These are phyloP conservation scores for Venturia effusa DNA, from an alignment of 2,329 filamentous ascomycete species.

Conservation along the genomic window DNA sequence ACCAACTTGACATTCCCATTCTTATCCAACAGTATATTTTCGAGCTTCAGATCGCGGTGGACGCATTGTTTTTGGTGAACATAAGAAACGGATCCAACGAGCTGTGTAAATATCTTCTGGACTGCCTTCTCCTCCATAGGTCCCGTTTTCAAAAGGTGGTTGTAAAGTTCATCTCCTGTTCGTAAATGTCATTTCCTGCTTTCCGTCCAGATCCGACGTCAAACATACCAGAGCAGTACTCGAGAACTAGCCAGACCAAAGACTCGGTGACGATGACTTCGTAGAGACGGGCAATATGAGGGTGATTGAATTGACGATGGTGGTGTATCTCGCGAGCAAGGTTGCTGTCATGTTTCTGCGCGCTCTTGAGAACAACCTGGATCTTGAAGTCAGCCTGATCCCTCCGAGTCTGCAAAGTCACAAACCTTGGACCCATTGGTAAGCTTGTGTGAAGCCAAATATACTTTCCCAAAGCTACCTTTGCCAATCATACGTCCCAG, in stretches of 20 bases:
- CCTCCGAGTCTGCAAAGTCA: constrained; percentile 11
- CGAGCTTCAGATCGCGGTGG: constrained; percentile 90
- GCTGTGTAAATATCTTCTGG: constrained; percentile 89
- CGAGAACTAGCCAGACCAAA: constrained; percentile 90
- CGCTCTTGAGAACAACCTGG: constrained; percentile 95
- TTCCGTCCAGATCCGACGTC: not conserved
- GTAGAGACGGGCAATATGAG: constrained; percentile 91
- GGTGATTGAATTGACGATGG: constrained; percentile 93
- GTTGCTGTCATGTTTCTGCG: constrained; percentile 90
- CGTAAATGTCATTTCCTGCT: constrained; percentile 4
- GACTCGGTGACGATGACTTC: constrained; percentile 96
- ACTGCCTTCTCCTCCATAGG: constrained; percentile 76
- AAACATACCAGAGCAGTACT: constrained; percentile 77
- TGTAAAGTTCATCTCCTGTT: constrained; percentile 88
- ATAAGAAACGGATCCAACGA: constrained; percentile 89
- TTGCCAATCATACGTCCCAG: constrained; percentile 90
- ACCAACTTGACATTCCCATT: constrained; percentile 95
- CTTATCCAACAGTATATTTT: constrained; percentile 93
- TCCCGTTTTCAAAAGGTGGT: constrained; percentile 82
- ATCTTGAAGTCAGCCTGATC: constrained; percentile 13
- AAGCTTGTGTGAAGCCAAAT: constrained; percentile 90
- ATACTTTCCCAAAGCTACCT: constrained; percentile 97
- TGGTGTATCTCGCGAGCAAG: constrained; percentile 96
- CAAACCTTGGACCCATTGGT: constrained; percentile 93
- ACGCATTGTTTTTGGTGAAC: constrained; percentile 94